These are phyloP conservation scores for Aspergillus ostianus DNA, from an alignment of 495 filamentous ascomycete species.

Conservation along the genomic window DNA sequence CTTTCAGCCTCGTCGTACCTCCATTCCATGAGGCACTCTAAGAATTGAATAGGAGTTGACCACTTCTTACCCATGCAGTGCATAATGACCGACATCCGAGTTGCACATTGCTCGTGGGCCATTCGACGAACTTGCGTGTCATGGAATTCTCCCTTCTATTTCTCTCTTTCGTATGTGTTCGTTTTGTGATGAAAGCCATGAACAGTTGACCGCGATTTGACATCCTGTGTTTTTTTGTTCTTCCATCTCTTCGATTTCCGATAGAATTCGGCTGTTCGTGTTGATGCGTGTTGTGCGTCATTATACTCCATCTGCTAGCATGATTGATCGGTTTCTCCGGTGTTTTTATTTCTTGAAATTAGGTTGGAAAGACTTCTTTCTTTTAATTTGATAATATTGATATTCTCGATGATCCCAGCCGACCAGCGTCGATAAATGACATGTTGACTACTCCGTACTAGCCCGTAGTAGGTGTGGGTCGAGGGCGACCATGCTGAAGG, in stretches of 20 bases:
- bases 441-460: neutral
- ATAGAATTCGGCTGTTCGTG: slow-evolving; percentile 10
- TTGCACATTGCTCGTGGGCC: neutral
- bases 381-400: neutral
- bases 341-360: neutral
- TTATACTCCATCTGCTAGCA: slow-evolving; percentile 9
- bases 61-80: slow-evolving; percentile 21
- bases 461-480: neutral
- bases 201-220: neutral
- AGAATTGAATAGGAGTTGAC: slow-evolving; percentile 30
- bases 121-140: neutral
- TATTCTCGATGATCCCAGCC: neutral
- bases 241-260: neutral
- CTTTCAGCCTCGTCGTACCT: slow-evolving; percentile 7
- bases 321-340: slow-evolving; percentile 1
- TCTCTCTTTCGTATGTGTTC: neutral
- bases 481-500: neutral
- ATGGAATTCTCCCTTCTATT: neutral
- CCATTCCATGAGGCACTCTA: slow-evolving; percentile 6
- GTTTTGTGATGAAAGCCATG: slow-evolving; percentile 1
- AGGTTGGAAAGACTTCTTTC: neutral
- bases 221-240: neutral
- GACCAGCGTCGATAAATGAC: neutral
- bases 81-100: slow-evolving; percentile 21
- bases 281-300: slow-evolving; percentile 9